Base-by-base conservation (phyloP, 176 grass and related monocot species). In the Cenchrus fungigraminus region DNA sequence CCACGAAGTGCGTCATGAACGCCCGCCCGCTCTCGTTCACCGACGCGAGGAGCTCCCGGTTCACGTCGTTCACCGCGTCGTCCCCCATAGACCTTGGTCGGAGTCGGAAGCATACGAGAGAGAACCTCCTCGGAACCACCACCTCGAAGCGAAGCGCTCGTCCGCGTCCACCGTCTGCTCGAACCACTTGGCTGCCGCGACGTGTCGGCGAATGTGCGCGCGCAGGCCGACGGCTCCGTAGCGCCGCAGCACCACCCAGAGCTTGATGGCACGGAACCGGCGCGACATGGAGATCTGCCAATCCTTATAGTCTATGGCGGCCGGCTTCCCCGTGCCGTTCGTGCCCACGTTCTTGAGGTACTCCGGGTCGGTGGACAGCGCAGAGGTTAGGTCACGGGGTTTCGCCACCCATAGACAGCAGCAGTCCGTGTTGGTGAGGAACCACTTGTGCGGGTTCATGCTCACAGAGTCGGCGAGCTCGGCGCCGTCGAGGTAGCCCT, bases 371-470 rank as follows among this genome's bases (percentile, higher is more conserved):
- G 82, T 92, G 34, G 77, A 88, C 4, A 88, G 68, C 1, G 90
- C 46, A 5, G 68, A 9, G 12, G 78, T 82, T 12, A 88, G 37
- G 5, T 40, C 15, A 2, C 7, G 1, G 2, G 89, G 59, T 8
- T 3, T 53, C 0, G 77, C 72, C 6, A 91, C 47, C 89, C 89
- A 91, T 3, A 88, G 68, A 44, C 90, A 88, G 63, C 90, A 85
- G 66, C 90, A 85, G 66, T 84, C 89, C 8, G 69, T 22, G 84
- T 80, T 91, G 69, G 85, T 84, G 75, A 91, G 79, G 64, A 92
- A 74, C 90, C 86, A 92, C 65, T 92, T 92, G 77, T 89, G 90
- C 6, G 90, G 69, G 82, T 92, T 89, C 43, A 83, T 54, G 79
- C 86, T 92, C 63, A 92, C 77, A 29, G 90, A 92, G 77, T 92